phyloP scores from a whole-genome alignment of 1,139 yeast species.

The Scheffersomyces lignicola region DNA sequence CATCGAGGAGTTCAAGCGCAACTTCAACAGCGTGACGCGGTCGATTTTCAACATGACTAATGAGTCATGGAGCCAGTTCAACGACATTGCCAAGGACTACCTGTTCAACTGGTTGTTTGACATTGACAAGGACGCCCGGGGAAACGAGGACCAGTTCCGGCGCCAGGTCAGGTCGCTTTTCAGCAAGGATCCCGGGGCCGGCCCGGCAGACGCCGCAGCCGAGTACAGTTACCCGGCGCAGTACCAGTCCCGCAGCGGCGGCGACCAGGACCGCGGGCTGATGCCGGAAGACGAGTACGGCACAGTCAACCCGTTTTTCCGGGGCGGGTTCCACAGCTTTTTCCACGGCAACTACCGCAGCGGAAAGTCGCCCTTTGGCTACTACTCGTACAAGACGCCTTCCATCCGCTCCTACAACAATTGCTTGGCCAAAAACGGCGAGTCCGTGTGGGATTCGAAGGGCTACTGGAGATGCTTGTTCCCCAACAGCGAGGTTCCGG shows the following conservation, averaged over 20 bases:
- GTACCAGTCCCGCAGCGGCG: conserved; percentile 12
- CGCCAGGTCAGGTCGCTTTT: conserved; percentile 8
- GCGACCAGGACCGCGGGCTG: conserved; percentile 9
- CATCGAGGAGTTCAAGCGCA: conserved; percentile 13
- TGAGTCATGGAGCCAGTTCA: conserved; percentile 25
- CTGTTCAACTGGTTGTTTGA: conserved; percentile 19
- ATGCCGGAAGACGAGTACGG: background rate
- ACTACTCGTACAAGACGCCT: conserved; percentile 63
- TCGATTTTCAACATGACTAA: conserved; percentile 21
- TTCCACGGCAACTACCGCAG: conserved; percentile 12
- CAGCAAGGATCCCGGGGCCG: conserved; percentile 8
- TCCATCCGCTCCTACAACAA: conserved; percentile 56
- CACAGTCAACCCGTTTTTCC: conserved; percentile 7
- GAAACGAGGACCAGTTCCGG: conserved; percentile 6
- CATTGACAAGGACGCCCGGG: conserved; percentile 8
- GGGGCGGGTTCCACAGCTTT: conserved; percentile 9
- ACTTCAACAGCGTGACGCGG: conserved; percentile 13
- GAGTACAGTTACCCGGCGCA: conserved; percentile 11
- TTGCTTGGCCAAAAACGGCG: conserved; percentile 65
- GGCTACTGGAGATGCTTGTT: conserved; percentile 90
- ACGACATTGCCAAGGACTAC: conserved; percentile 23
- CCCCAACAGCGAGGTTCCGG: conserved; percentile 54
- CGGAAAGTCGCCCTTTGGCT: conserved; percentile 44
- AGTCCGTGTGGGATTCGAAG: conserved; percentile 72
- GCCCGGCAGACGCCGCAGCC: conserved; percentile 1